Evolutionary conservation across 352 stramenopile species (phyloP), one percentile per base, ranked within the genome.

Genomic region (Globisporangium barbulae): DNA sequence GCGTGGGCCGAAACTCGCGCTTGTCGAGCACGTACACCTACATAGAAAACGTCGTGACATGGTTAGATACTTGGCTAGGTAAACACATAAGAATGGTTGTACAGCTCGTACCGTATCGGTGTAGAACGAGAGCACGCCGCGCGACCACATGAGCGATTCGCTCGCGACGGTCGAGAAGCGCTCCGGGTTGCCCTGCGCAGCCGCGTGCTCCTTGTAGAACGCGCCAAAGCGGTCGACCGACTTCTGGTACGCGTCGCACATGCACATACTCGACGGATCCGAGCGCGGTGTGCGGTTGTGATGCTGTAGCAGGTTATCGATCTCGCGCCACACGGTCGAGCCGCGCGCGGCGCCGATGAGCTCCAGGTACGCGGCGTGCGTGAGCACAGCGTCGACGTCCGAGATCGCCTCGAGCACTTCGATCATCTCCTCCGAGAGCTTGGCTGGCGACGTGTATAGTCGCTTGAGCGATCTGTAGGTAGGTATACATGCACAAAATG

Each of bases 11-110:
- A 65, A 94, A 92, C 59, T 91, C 72, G 17, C 81, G 76, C 68
- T 94, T 94, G 70, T 94, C 83, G 48, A 94, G 69, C 21, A 84
- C 68, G 65, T 90, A 94, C 35, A 93, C 65, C 72, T 89, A 56
- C 4, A 30, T 47, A n/a, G 41, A n/a, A 47, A 22, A 21, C 6
- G 15, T 25, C 42, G 25, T 8, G 52, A 31, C 17, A 58, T 15
- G 53, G 31, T 30, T 41, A 12, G 33, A 49, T 28, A 57, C 17
- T 41, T 17, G 3, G 35, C 35, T 15, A 41, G 35, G 35, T 41
- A 41, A 17, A 41, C 35, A 41, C 35, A 19, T 12, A 41, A 41
- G 8, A 41, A 41, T 15, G 35, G 35, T 12, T 41, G 15, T 41
- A 41, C 9, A 41, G 35, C 9, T 41, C 35, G 39, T 67, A 87